Evolutionary conservation across 2,329 filamentous ascomycete genomes (phyloP).

Genomic region (Cladorrhinum sp.): DNA sequence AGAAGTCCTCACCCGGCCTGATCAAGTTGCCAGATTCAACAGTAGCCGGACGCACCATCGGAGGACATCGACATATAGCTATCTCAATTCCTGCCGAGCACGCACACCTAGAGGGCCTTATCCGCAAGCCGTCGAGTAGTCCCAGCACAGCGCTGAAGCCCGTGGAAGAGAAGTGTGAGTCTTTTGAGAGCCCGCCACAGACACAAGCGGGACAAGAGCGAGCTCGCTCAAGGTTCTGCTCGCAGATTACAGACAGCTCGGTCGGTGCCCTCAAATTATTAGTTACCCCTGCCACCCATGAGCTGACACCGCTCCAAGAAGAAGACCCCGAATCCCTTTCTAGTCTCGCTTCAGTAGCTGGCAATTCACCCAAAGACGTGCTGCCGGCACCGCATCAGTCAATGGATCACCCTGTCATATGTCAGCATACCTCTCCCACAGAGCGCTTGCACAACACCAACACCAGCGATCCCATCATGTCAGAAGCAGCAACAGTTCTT

Average conservation of each 20-base stretch:
- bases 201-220: neutral
- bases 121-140: conserved; percentile 19
- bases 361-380: neutral
- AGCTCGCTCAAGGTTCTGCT: neutral
- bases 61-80: conserved; percentile 56
- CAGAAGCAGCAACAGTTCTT: conserved; percentile 34
- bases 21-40: conserved; percentile 53
- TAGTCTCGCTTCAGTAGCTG: neutral
- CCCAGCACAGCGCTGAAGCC: conserved; percentile 35
- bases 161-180: conserved; percentile 37
- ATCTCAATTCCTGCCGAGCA: conserved; percentile 58
- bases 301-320: conserved; percentile 17
- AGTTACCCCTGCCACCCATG: conserved; percentile 7
- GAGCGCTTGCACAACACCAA: conserved; percentile 34
- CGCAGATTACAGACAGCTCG: conserved; percentile 3
- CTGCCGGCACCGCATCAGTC: conserved; percentile 6
- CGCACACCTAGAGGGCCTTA: conserved; percentile 38
- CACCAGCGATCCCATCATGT: conserved; percentile 33
- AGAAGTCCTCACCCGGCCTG: conserved; percentile 23
- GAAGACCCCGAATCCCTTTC: neutral
- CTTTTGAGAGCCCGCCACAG: conserved; percentile 14
- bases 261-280: conserved; percentile 13
- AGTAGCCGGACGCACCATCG: conserved; percentile 51
- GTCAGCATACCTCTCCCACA: conserved; percentile 29
- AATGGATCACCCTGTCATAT: conserved; percentile 8